phyloP scores from a whole-genome alignment of 2,329 filamentous ascomycete genomes.

The Monosporascus sp. region DNA sequence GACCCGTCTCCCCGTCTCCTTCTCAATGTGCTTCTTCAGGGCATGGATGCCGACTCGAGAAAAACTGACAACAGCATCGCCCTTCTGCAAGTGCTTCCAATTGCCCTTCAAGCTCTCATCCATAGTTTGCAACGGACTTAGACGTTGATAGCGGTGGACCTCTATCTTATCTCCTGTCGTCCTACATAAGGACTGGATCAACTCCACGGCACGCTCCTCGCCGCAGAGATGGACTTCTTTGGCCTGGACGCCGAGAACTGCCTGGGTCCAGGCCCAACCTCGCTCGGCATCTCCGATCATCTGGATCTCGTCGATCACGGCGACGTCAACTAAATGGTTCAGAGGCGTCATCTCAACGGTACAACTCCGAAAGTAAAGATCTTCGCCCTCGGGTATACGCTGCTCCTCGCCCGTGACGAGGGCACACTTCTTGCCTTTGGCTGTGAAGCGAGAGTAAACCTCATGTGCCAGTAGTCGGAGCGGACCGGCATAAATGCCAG shows the following conservation, averaged over 20 bases:
- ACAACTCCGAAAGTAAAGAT: conserved; percentile 67
- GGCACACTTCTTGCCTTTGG: conserved; percentile 70
- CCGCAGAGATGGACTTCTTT: conserved; percentile 91
- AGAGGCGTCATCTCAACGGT: conserved; percentile 82
- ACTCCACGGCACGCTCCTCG: conserved; percentile 73
- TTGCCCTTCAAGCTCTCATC: conserved; percentile 56
- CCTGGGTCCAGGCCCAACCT: conserved; percentile 93
- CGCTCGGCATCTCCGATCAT: conserved; percentile 81
- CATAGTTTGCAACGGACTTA: conserved; percentile 72
- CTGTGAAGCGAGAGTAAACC: conserved; percentile 81
- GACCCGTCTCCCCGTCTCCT: conserved; percentile 68
- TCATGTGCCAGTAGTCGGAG: conserved; percentile 86
- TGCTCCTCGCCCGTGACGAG: conserved; percentile 90
- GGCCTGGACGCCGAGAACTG: conserved; percentile 79
- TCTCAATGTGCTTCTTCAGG: conserved; percentile 73
- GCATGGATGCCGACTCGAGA: conserved; percentile 76
- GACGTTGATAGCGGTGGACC: conserved; percentile 76
- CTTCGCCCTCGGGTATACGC: conserved; percentile 55
- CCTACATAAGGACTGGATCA: conserved; percentile 73
- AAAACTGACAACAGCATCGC: conserved; percentile 86
- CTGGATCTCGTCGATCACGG: conserved; percentile 97
- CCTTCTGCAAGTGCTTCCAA: conserved; percentile 68
- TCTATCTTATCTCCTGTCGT: conserved; percentile 76
- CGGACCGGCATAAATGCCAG: conserved; percentile 86
- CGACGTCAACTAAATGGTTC: conserved; percentile 67